Conservation (phyloP, 768 basidiomycete species). For the Dendrothele bispora region DNA sequence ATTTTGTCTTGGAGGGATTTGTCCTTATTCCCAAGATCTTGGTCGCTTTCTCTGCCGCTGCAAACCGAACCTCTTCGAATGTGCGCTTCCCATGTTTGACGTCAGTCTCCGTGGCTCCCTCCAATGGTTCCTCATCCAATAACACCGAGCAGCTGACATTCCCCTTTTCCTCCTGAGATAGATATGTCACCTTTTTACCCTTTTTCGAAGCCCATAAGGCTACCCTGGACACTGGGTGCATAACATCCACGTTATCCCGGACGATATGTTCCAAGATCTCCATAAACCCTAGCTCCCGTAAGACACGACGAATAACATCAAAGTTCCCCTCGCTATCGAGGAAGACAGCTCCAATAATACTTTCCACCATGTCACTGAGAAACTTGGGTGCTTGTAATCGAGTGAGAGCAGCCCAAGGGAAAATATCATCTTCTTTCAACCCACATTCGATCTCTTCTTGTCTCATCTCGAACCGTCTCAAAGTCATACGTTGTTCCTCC, state of each 20-base stretch:
- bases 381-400: slow-evolving; percentile 79
- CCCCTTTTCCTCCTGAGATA: slow-evolving; percentile 44
- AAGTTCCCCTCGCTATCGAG: slow-evolving; percentile 64
- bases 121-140: slow-evolving; percentile 47
- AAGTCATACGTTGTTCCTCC: slow-evolving; percentile 61
- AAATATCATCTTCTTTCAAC: slow-evolving; percentile 42
- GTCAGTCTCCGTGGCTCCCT: slow-evolving; percentile 42
- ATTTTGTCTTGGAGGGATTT: no score
- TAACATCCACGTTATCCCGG: slow-evolving; percentile 63
- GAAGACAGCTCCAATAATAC: slow-evolving; percentile 72
- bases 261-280: slow-evolving; percentile 64
- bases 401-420: slow-evolving; percentile 75
- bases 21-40: slow-evolving; percentile 38
- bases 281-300: slow-evolving; percentile 56
- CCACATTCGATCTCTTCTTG: slow-evolving; percentile 49
- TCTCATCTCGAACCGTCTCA: slow-evolving; percentile 47
- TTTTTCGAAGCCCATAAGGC: slow-evolving; percentile 58
- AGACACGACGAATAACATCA: slow-evolving; percentile 45
- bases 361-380: slow-evolving; percentile 79
- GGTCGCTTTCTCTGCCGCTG: slow-evolving; percentile 65
- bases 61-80: slow-evolving; percentile 63
- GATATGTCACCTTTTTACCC: slow-evolving; percentile 45
- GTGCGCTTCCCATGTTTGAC: slow-evolving; percentile 54
- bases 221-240: slow-evolving; percentile 72
- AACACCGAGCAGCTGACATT: slow-evolving; percentile 48